Conservation (phyloP, 768 basidiomycete species). For the Fomitopsis pulvina region DNA sequence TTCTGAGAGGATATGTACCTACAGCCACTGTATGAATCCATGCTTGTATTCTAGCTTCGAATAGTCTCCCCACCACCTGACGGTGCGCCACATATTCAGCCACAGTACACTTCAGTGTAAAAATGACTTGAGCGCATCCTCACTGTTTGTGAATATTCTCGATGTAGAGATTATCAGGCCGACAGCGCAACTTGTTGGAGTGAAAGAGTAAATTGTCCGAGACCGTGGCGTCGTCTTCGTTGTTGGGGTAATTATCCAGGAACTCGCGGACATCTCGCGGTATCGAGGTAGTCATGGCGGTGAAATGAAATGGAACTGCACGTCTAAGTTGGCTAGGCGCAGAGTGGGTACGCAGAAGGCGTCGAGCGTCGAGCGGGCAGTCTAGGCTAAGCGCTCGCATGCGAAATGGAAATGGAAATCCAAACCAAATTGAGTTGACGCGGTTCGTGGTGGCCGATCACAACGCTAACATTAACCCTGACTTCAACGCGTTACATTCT, state of each 20-base stretch:
- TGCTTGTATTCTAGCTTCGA: conserved; percentile 59
- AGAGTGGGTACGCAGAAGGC: too few species aligned
- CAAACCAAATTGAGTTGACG: too few species aligned
- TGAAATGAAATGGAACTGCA: not conserved
- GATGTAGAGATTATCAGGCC: conserved; percentile 54
- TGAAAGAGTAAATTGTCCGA: conserved; percentile 59
- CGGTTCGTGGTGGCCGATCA: too few species aligned
- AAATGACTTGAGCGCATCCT: conserved; percentile 8
- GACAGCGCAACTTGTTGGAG: conserved; percentile 45
- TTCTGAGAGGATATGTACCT: conserved; percentile 21
- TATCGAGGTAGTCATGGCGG: conserved; percentile 17
- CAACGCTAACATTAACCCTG: too few species aligned
- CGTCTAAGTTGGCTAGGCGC: not conserved
- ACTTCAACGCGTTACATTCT: too few species aligned
- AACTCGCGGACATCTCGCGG: conserved; percentile 55
- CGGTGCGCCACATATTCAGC: conserved; percentile 1
- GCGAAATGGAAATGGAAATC: too few species aligned
- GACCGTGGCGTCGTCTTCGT: conserved; percentile 30
- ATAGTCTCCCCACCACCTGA: conserved; percentile 63
- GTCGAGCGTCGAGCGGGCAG: too few species aligned
- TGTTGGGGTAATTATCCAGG: conserved; percentile 44
- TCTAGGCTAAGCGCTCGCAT: too few species aligned
- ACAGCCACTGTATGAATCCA: conserved; percentile 79
- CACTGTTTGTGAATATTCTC: conserved; percentile 60
- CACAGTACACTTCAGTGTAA: not conserved